phyloP scores from a whole-genome alignment of 768 basidiomycete genomes.

The Hericium coralloides region DNA sequence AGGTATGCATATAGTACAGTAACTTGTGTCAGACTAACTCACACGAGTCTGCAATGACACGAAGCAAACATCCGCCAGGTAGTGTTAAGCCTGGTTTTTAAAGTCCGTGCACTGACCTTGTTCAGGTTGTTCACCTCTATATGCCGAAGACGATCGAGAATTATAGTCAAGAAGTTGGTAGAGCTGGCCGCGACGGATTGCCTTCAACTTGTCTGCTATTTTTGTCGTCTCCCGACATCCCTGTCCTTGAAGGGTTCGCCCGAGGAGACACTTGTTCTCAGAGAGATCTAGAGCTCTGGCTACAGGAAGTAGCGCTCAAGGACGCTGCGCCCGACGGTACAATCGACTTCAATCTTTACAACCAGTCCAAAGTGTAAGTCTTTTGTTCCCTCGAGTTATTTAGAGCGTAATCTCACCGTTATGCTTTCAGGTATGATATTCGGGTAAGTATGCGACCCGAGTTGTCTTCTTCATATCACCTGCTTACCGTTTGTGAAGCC shows the following conservation, averaged over 20 bases:
- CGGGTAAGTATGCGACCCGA: slow-evolving; percentile 18
- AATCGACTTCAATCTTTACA: slow-evolving; percentile 32
- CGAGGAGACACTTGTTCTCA: slow-evolving; percentile 39
- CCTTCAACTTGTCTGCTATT: slow-evolving; percentile 38
- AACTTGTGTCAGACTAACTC: background rate
- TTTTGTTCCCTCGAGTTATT: background rate
- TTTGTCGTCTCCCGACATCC: slow-evolving; percentile 33
- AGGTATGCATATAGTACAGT: slow-evolving; percentile 11
- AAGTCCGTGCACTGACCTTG: background rate
- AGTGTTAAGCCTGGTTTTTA: background rate
- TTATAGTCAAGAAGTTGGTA: slow-evolving; percentile 37
- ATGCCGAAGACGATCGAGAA: slow-evolving; percentile 40
- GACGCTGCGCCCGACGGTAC: slow-evolving; percentile 27
- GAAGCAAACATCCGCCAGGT: slow-evolving; percentile 28
- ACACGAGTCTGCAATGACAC: too few species aligned
- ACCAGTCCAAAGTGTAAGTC: slow-evolving; percentile 30
- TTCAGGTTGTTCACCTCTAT: slow-evolving; percentile 30
- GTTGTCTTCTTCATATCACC: background rate
- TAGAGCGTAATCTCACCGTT: background rate
- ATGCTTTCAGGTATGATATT: slow-evolving; percentile 28
- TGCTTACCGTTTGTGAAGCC: slow-evolving; percentile 15
- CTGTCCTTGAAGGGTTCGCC: slow-evolving; percentile 38
- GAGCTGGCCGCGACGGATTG: slow-evolving; percentile 34
- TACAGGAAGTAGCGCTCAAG: slow-evolving; percentile 30
- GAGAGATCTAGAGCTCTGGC: slow-evolving; percentile 29